Evolutionary conservation across 2,329 filamentous ascomycete genomes (phyloP), one percentile per base, ranked within the genome.

Genomic region (Juglanconis oblonga): DNA sequence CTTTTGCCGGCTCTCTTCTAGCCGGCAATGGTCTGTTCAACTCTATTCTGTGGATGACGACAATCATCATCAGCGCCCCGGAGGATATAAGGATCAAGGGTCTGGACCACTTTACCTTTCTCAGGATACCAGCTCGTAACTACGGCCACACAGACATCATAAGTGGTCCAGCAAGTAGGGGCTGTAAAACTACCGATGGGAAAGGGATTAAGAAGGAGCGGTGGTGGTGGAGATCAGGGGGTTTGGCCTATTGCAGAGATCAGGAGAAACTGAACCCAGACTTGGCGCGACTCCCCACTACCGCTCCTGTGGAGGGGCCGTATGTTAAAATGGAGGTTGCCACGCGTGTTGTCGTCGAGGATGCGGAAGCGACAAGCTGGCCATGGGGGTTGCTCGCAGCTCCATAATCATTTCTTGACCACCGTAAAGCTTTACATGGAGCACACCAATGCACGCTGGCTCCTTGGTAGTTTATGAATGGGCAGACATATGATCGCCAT

Each of bases 21-120:
- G 59, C 63, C 1, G 54, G 52, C 10, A 63, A 66, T 32, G 64
- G 64, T 5, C 58, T 63, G 3, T 59, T 57, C 29, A 66, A 66
- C 55, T 60, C 63, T 5, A 51, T 62, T 7, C 62, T 66, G 36
- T 66, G 64, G 64, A 57, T 51, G 17, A 62, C 63, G 8, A 66
- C 64, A 3, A 65, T 66, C 24, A 14, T 65, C 24, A 56, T 64
- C 52, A 62, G 59, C 53, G 57, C 54, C 11, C 57, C 62, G 6
- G 48, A 57, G n/a, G 63, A 65, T 44, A 65, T 64, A 24, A 36
- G 33, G 2, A 32, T 62, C 32, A 59, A 63, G 8, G 64, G 64
- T 7, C 59, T 66, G 14, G 59, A 61, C 40, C n/a, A 57, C 5
- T 66, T 65, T 42, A 53, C 59, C 35, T 65, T 65, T 31, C 50